These are phyloP conservation scores for Acacia melanoxylon DNA, from an alignment of 306 rosid species.

Conservation along the genomic window DNA sequence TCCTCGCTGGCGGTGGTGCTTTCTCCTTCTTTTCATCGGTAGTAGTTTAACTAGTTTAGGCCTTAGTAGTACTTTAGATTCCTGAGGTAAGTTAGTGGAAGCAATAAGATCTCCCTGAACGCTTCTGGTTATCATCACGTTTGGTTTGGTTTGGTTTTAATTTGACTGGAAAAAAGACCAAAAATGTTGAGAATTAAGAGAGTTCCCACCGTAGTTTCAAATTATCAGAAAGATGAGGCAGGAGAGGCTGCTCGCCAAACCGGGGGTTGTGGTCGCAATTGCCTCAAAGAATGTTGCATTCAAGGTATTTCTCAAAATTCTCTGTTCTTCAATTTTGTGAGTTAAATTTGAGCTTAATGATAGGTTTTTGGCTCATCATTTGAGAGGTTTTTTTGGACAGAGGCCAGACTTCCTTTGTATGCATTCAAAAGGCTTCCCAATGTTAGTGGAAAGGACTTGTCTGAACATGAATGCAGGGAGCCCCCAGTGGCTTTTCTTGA, in stretches of 20 bases:
- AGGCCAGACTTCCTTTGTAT: slow-evolving; percentile 87
- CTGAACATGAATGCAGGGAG: slow-evolving; percentile 39
- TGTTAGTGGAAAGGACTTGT: slow-evolving; percentile 31
- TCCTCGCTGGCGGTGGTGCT: slow-evolving; percentile 98
- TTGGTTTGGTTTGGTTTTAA: not conserved
- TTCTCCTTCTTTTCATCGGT: not conserved
- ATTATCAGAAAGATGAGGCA: slow-evolving; percentile 79
- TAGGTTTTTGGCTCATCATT: slow-evolving; percentile 43
- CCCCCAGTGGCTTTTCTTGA: slow-evolving; percentile 83
- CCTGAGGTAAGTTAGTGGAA: not conserved
- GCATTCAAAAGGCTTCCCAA: slow-evolving; percentile 51
- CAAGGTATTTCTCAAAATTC: slow-evolving; percentile 50
- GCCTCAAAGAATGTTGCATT: slow-evolving; percentile 81
- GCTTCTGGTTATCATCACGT: not conserved
- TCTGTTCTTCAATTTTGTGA: not conserved
- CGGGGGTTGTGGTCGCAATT: slow-evolving; percentile 86
- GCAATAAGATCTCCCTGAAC: slow-evolving; percentile 23
- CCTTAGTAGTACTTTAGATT: not conserved
- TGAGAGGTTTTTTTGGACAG: slow-evolving; percentile 40
- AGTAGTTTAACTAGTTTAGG: slow-evolving; percentile 15
- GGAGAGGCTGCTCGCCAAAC: slow-evolving; percentile 52
- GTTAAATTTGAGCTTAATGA: slow-evolving; percentile 1
- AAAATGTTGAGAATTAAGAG: slow-evolving; percentile 86
- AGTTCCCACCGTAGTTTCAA: slow-evolving; percentile 90
- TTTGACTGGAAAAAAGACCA: not conserved